Conservation (phyloP, 1,139 yeast species). For the Zygosaccharomyces pseudobailii region DNA sequence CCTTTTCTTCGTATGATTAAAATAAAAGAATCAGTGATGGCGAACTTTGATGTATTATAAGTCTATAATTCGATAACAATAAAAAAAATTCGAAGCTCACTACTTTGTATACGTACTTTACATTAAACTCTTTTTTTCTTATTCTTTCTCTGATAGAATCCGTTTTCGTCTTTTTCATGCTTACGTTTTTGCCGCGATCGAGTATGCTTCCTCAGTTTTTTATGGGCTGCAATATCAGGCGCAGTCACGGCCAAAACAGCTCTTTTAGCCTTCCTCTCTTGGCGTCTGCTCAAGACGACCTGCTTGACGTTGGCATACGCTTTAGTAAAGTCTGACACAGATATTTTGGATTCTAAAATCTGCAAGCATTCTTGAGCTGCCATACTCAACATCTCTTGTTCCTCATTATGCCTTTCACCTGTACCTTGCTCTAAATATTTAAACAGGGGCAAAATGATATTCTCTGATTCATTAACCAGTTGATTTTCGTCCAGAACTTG, state of each 20-base stretch:
- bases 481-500: slow-evolving; percentile 46
- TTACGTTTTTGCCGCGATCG: slow-evolving; percentile 73
- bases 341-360: slow-evolving; percentile 64
- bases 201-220: slow-evolving; percentile 71
- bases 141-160: slow-evolving; percentile 63
- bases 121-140: slow-evolving; percentile 38
- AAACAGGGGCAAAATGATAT: slow-evolving; percentile 57
- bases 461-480: slow-evolving; percentile 41
- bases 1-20: background rate
- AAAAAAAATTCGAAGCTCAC: background rate
- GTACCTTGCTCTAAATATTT: slow-evolving; percentile 46
- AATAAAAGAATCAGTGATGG: background rate
- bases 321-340: slow-evolving; percentile 65
- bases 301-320: slow-evolving; percentile 62
- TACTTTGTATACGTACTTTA: background rate
- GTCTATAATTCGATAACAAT: background rate
- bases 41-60: background rate
- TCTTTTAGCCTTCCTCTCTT: slow-evolving; percentile 69
- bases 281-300: slow-evolving; percentile 55
- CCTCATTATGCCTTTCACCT: slow-evolving; percentile 35
- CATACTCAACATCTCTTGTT: slow-evolving; percentile 48
- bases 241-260: slow-evolving; percentile 73
- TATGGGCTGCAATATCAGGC: slow-evolving; percentile 76
- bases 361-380: slow-evolving; percentile 66
- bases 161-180: slow-evolving; percentile 69